phyloP scores from a whole-genome alignment of 768 basidiomycete genomes.

The Tulasnella sp. region DNA sequence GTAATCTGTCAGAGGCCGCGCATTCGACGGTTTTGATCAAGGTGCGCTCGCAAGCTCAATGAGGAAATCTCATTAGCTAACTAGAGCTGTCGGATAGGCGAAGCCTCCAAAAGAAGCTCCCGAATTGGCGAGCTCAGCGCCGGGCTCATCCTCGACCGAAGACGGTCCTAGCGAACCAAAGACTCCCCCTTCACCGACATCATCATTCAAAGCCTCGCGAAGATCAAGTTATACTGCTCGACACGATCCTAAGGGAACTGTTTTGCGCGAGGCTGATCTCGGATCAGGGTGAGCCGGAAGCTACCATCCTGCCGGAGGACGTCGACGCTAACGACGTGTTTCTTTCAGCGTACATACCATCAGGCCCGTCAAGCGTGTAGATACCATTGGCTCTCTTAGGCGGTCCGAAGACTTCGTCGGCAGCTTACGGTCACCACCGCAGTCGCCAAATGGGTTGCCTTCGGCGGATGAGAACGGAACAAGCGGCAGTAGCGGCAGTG shows the following conservation, averaged over 20 bases:
- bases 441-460: neutral
- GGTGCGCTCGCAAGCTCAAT: conserved; percentile 14
- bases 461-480: conserved; percentile 32
- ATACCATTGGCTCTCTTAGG: conserved; percentile 64
- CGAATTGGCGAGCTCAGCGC: neutral
- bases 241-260: conserved; percentile 57
- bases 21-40: conserved; percentile 67
- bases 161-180: neutral
- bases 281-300: conserved; percentile 49
- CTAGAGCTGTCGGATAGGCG: neutral
- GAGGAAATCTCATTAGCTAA: neutral
- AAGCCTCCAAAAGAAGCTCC: neutral
- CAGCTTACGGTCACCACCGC: conserved; percentile 34
- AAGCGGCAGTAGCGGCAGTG: conserved; percentile 30
- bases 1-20: conserved; percentile 46
- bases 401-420: conserved; percentile 78
- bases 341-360: conserved; percentile 64
- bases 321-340: neutral
- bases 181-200: conserved; percentile 33
- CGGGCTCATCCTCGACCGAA: neutral
- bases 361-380: conserved; percentile 87
- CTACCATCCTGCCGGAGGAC: neutral
- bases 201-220: conserved; percentile 28
- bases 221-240: conserved; percentile 77
- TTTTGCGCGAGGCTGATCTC: conserved; percentile 73